Base-by-base conservation (phyloP, 2,329 filamentous ascomycete genomes). In the Paramyrothecium roridum region DNA sequence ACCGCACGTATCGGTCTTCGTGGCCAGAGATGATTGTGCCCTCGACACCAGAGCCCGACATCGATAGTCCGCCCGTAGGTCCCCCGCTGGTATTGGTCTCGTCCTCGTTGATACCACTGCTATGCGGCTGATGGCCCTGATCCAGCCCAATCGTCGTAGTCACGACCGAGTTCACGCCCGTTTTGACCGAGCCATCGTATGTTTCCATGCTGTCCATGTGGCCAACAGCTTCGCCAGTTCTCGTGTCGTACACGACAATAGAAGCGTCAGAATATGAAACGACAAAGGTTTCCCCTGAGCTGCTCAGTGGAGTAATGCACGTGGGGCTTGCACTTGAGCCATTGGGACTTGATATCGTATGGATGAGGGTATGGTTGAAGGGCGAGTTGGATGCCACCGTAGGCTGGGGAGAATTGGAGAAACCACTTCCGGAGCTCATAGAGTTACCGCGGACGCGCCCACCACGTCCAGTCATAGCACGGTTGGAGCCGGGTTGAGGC, bases 1-100 rank as follows among this genome's bases (percentile, higher is more conserved):
- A 96, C 62, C 93, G 84, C 64, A 99, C 92, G 67, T 92, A 97
- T 64, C 90, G 87, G 75, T 99, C 95, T 77, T 99, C 95, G 69
- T 99, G 93, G 61, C 95, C 95, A 58, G 90, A 96, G 61, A 99
- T 97, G 56, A 99, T 90, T 21, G 96, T 90, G 13, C 95, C 95
- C 72, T 97, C 93, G 1, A 96, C 87, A 34, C 89, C 89, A 55
- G 88, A 91, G 52, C 87, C 89, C 8, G 87, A 87, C 75, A 80
- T 80, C 1, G 78, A 77, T 33, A 80, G 76, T 37, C 80, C 90
- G 12, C 85, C 84, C 0, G 95, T 98, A 7, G 93, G 91, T 1
- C 92, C 88, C 37, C 37, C 37, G 37, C 37, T 43, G 1, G 90
- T 83, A n/a, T 69, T 71, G 12, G 83, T 80, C 59, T 96, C 91